Evolutionary conservation across 1,284 basidiomycete species (phyloP).

Genomic region (Fomitopsis pinicola): DNA sequence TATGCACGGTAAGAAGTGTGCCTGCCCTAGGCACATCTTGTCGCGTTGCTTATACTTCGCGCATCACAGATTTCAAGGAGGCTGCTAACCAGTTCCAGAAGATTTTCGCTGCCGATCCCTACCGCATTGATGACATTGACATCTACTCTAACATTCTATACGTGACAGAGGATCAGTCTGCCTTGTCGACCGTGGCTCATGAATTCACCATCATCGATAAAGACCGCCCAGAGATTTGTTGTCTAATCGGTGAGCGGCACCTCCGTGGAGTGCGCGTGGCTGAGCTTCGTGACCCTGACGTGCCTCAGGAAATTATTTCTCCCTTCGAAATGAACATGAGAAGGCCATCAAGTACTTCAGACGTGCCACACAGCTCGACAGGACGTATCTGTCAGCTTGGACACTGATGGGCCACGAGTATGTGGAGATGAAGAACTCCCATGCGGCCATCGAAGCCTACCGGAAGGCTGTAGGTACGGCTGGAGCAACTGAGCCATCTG

Average conservation of each 20-base stretch:
- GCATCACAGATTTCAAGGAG: constrained; percentile 72
- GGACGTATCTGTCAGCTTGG: constrained; percentile 95
- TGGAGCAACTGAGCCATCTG: background rate
- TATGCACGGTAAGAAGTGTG: constrained; percentile 60
- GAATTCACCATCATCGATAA: constrained; percentile 85
- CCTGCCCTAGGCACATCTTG: too few species aligned
- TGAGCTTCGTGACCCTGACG: background rate
- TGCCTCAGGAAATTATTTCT: constrained; percentile 89
- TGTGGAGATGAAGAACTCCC: constrained; percentile 98
- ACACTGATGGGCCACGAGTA: constrained; percentile 99
- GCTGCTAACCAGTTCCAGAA: constrained; percentile 83
- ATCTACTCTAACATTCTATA: constrained; percentile 98
- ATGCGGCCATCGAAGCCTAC: constrained; percentile 98
- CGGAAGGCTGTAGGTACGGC: constrained; percentile 86
- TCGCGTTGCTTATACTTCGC: background rate
- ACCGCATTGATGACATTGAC: constrained; percentile 92
- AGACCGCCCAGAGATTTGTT: constrained; percentile 92
- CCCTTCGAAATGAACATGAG: constrained; percentile 88
- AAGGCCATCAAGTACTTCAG: constrained; percentile 96
- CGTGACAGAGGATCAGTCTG: constrained; percentile 85
- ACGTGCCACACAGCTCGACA: constrained; percentile 90
- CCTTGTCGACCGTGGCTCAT: constrained; percentile 90
- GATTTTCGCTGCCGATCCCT: constrained; percentile 80
- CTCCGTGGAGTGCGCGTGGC: background rate
- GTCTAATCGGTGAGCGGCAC: constrained; percentile 74